Conservation (phyloP, 345 rosid species). For the Linum trigynum region DNA sequence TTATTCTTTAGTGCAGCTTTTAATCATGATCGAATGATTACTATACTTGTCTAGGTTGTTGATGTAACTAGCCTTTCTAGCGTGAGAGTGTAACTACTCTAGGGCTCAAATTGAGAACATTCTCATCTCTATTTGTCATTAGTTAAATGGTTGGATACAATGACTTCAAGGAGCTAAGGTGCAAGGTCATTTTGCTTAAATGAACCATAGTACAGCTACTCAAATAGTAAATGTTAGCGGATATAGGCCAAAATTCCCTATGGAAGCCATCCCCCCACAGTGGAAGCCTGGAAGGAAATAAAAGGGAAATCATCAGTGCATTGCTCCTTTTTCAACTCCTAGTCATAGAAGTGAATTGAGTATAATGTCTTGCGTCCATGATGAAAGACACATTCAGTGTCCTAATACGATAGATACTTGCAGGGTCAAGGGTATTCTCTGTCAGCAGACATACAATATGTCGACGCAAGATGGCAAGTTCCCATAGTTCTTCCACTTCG, state of each 20-base stretch:
- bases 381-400: not conserved
- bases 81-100: no score
- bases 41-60: no score
- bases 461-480: conserved; percentile 74
- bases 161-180: not conserved
- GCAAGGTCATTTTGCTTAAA: not conserved
- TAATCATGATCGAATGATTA: no score
- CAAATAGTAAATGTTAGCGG: not conserved
- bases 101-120: no score
- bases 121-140: no score
- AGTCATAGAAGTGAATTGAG: not conserved
- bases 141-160: no score
- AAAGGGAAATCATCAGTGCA: not conserved
- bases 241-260: not conserved
- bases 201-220: not conserved
- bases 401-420: not conserved
- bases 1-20: no score
- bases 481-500: conserved; percentile 82
- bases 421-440: conserved; percentile 95
- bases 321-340: not conserved
- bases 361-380: not conserved
- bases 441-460: conserved; percentile 87
- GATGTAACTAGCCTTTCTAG: no score
- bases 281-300: not conserved
- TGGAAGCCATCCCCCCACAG: not conserved